These are phyloP conservation scores for Sclerotinia subarctica DNA, from an alignment of 2,329 filamentous ascomycete genomes.

Conservation along the genomic window DNA sequence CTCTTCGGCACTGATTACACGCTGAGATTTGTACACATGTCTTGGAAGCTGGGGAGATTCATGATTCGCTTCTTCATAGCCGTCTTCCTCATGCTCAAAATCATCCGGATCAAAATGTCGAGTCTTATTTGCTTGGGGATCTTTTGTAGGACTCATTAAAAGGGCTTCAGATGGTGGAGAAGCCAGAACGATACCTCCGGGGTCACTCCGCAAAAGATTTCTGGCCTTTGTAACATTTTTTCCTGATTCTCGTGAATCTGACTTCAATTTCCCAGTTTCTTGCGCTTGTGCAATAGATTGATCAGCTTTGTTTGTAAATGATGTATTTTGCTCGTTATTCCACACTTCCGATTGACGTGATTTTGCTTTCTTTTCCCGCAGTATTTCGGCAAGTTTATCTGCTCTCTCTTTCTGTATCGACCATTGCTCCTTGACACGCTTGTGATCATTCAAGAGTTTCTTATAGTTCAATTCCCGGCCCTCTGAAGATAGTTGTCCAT, in stretches of 20 bases:
- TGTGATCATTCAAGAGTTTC: conserved; percentile 8
- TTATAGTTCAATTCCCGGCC: not conserved
- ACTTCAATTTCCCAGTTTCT: conserved; percentile 6
- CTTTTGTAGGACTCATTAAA: not conserved
- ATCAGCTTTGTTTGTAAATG: not conserved
- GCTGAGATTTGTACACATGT: not conserved
- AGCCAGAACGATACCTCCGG: not conserved
- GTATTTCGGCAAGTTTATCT: conserved; percentile 6
- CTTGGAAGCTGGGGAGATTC: conserved; percentile 10
- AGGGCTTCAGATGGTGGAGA: not conserved
- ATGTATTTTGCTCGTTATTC: not conserved
- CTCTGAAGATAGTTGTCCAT: not conserved
- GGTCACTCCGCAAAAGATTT: not conserved
- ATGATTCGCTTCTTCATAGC: not conserved
- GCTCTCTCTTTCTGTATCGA: conserved; percentile 10
- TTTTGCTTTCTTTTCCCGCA: not conserved
- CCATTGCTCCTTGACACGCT: conserved; percentile 17
- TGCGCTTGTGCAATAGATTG: not conserved
- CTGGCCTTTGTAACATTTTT: not conserved
- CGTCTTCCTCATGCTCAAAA: not conserved
- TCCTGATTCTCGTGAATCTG: not conserved
- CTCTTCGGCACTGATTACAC: conserved; percentile 6
- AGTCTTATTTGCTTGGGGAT: not conserved
- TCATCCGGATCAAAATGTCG: not conserved
- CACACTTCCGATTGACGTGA: conserved; percentile 7